Evolutionary conservation across 139 green algal species (phyloP).

Genomic region (Haematococcus sp.): DNA sequence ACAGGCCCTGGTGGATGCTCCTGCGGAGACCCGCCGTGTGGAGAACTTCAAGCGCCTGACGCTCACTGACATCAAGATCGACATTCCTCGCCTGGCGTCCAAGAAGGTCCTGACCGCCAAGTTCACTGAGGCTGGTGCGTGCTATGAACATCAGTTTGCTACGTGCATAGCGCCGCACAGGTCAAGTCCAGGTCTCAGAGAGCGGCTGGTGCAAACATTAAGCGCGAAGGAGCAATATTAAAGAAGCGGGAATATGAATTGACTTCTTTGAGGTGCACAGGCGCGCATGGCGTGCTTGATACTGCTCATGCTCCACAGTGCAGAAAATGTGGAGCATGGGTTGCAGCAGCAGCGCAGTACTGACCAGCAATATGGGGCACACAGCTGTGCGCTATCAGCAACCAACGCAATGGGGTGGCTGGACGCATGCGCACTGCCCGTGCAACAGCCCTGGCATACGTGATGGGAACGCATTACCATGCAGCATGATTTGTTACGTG

Average conservation of each 20-base stretch:
- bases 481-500: too few species aligned
- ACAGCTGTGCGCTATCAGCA: too few species aligned
- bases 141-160: background rate
- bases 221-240: background rate
- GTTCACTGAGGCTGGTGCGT: slow-evolving; percentile 67
- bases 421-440: too few species aligned
- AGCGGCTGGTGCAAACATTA: background rate
- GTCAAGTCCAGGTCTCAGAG: background rate
- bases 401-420: too few species aligned
- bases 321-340: background rate
- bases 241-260: background rate
- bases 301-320: background rate
- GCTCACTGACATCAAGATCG: slow-evolving; percentile 92
- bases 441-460: too few species aligned
- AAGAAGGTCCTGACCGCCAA: slow-evolving; percentile 87
- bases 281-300: too few species aligned
- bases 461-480: too few species aligned
- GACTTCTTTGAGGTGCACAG: background rate
- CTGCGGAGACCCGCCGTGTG: slow-evolving; percentile 61
- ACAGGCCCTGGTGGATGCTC: slow-evolving; percentile 91
- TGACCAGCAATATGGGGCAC: too few species aligned
- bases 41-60: slow-evolving; percentile 92
- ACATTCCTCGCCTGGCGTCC: slow-evolving; percentile 82
- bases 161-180: background rate
- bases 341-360: too few species aligned